These are phyloP conservation scores for Ilex paraguariensis DNA, from an alignment of 305 asterid species.

Conservation along the genomic window DNA sequence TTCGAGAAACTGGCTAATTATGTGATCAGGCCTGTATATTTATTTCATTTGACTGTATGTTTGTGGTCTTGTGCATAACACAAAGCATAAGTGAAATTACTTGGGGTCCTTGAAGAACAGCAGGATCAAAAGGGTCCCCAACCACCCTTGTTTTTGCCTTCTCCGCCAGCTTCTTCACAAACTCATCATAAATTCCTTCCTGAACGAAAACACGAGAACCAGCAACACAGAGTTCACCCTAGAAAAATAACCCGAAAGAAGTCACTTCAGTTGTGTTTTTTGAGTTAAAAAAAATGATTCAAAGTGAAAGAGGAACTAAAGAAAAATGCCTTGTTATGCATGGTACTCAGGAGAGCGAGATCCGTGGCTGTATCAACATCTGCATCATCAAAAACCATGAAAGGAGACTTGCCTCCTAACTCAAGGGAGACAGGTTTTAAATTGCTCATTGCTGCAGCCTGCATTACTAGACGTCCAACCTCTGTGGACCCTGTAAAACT, in stretches of 20 bases:
- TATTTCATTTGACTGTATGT: no score
- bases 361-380: slow-evolving; percentile 63
- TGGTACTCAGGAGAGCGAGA: slow-evolving; percentile 58
- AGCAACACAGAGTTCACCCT: slow-evolving; percentile 94
- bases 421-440: slow-evolving; percentile 73
- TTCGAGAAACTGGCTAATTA: no score
- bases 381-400: slow-evolving; percentile 68
- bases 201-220: slow-evolving; percentile 87
- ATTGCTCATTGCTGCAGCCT: slow-evolving; percentile 74
- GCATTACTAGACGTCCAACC: slow-evolving; percentile 45
- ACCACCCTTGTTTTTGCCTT: slow-evolving; percentile 60
- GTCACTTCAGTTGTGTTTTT: neutral
- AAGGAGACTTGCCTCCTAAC: slow-evolving; percentile 90
- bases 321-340: slow-evolving; percentile 57
- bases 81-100: slow-evolving; percentile 16
- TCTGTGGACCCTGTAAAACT: slow-evolving; percentile 75
- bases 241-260: neutral
- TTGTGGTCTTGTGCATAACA: no score
- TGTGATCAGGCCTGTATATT: no score
- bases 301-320: neutral
- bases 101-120: slow-evolving; percentile 88
- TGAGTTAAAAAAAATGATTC: no score
- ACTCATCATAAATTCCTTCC: slow-evolving; percentile 59
- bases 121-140: slow-evolving; percentile 86
- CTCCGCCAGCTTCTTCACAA: slow-evolving; percentile 55